Base-by-base conservation (phyloP, 352 stramenopile species). In the Phytopythium sindhum region DNA sequence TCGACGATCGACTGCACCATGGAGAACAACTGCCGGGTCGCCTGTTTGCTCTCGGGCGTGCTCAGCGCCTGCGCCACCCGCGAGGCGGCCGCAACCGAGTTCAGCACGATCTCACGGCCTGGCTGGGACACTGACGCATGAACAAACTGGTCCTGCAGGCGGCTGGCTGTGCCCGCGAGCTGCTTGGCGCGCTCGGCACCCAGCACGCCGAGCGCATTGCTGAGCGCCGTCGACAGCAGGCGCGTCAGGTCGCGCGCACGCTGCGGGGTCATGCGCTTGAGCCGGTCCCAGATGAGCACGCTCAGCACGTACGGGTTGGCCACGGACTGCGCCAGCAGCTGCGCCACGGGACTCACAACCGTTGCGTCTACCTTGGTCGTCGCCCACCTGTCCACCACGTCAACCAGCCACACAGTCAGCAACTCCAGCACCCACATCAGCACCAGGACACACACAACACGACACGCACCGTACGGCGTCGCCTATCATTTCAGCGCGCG, bases 201-300 rank as follows among this genome's bases (percentile, higher is more conserved):
- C 14, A 90, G 67, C 31, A 91, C 77, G 50, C 68, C 69, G 19
- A 89, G 56, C 23, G 79, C 78, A 24, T 93, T 88, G 50, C 72
- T 51, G 19, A 91, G 57, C 0, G 79, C 78, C 19, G 72, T 76
- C n/a, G 80, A 77, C 12, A 91, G 41, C 42, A 93, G 64, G 19
- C 85, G 81, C 72, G 80, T 83, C 37, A 90, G 58, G 61, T 93
- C 82, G 52, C 82, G 78, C 50, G 84, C 80, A 45, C 82, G 82
- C 70, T 91, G 82, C 51, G 84, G 84, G 47, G 84, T 88, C 61
- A 89, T 73, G n/a, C 65, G 74, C 72, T 93, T 91, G 45, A 91
- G 67, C 48, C 69, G 75, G 42, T 90, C 72, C 84, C 82, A 93
- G 17, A 93, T 69, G 39, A 89, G 64, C 52, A 82, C 84, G 65